Evolutionary conservation across 2,329 filamentous ascomycete species (phyloP), one percentile per base, ranked within the genome.

Genomic region (Stagonosporopsis chrysanthemi): DNA sequence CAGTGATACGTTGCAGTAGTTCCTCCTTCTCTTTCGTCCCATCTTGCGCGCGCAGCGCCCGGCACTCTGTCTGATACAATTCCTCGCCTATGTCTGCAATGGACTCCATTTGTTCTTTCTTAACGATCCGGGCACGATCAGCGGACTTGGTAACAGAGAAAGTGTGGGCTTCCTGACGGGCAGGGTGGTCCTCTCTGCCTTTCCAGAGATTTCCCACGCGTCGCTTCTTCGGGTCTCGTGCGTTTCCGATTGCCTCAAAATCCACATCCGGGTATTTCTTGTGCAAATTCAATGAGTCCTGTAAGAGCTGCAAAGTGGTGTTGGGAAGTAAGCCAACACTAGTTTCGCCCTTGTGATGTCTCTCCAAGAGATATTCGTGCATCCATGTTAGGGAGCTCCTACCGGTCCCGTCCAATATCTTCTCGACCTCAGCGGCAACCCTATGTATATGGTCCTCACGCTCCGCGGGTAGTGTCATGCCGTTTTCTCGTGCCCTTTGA

Each of bases 1-100:
- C 68, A 6, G 83, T 66, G 1, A 77, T 66, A 7, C 79, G 77
- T 6, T 78, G 69, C 40, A 69, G 53, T 14, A 62, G 45, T 7
- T 49, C 49, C 2, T 68, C 60, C 52, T 69, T 72, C 24, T 68
- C 35, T 14, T 56, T 35, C 6, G 49, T 52, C 4, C 67, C 69
- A 14, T 71, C 64, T 41, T 50, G 6, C 60, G 66, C 63, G 19
- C 48, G 48, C 2, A 72, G 45, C n/a, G 70, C 60, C 22, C 62
- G 42, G 39, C 68, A 68, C 59, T 76, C 74, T n/a, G 67, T 54
- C 0, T 64, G 11, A 49, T 73, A 72, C 28, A 75, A 52, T 23
- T 63, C 55, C 44, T 74, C 69, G 8, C 60, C 71, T 3, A 71
- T 43, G 39, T 71, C 66, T 26, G 66, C 67, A 4, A 64, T 19